Base-by-base conservation (phyloP, 2,329 filamentous ascomycete species). In the Coniella lustricola region DNA sequence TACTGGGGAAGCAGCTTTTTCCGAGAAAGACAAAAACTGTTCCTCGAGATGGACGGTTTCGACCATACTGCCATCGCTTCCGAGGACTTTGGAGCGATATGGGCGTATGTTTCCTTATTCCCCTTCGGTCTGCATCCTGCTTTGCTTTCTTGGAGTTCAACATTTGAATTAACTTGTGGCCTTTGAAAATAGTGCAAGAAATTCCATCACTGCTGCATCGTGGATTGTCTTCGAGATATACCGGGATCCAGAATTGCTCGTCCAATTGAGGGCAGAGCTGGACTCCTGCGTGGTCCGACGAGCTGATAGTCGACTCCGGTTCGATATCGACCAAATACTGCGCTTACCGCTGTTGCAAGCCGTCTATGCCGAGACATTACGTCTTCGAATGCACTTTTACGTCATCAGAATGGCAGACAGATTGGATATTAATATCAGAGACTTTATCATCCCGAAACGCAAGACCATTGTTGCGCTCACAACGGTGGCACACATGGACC, bases 351-450 rank as follows among this genome's bases (percentile, higher is more conserved):
- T 57, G 7, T 55, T 62, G 4, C 59, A 59, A 46, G 59, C 59
- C 18, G 52, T 58, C 13, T 61, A 62, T 44, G 59, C 60, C 13
- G 59, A 62, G 55, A 61, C 57, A 0, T 44, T 61, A 14, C 57
- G 60, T 9, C 59, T 61, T 2, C 44, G 59, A n/a, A 61, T 60
- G 56, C 55, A 62, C 49, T 61, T 60, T 21, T 62, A 62, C 45
- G 55, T 62, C 20, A 56, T 62, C 36, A 52, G 59, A 31, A 60
- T 61, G 56, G 44, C 56, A 5, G 58, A 60, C 17, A 53, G 35
- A 8, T 49, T 43, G 10, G 56, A 50, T 4, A 43, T 47, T 3
- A 43, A 20, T 4, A 34, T 44, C 4, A 12, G 7, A 4, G 44
- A 34, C 25, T 60, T 55, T 55, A 22, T 58, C 8, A 56, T 60